These are phyloP conservation scores for Agastache rugosa DNA, from an alignment of 257 asterid genomes.

Conservation along the genomic window DNA sequence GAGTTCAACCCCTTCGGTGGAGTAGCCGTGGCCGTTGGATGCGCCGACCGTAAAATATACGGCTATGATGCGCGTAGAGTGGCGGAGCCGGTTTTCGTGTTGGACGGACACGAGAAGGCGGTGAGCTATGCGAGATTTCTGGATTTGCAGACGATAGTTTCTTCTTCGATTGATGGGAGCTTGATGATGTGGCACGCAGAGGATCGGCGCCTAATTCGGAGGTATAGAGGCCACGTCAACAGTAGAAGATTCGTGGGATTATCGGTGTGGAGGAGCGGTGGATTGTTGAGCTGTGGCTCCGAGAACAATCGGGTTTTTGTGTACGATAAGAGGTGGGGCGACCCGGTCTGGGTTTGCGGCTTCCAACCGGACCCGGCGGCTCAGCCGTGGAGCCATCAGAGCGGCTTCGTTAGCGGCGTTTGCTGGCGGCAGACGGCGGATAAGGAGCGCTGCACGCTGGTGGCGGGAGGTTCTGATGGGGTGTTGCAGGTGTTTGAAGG, in stretches of 20 bases:
- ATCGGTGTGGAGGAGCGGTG: conserved; percentile 79
- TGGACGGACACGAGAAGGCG: conserved; percentile 75
- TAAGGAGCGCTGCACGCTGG: conserved; percentile 70
- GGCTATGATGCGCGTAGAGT: conserved; percentile 63
- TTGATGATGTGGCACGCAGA: conserved; percentile 72
- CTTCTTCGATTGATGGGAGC: conserved; percentile 75
- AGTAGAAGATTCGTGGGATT: conserved; percentile 76
- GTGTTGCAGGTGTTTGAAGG: conserved; percentile 75
- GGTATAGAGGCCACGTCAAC: conserved; percentile 76
- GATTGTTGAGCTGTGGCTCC: conserved; percentile 84
- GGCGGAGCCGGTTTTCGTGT: conserved; percentile 55
- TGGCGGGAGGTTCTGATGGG: conserved; percentile 90
- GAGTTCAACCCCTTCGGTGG: conserved; percentile 79
- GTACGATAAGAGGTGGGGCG: conserved; percentile 84
- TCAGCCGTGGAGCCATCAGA: conserved; percentile 4
- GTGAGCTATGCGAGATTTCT: conserved; percentile 67
- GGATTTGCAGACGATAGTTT: conserved; percentile 53
- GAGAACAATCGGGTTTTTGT: conserved; percentile 78
- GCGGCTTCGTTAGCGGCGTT: conserved; percentile 72
- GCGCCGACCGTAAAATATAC: conserved; percentile 70
- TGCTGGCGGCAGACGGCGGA: conserved; percentile 83
- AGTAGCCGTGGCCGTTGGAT: conserved; percentile 58
- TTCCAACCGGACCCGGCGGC: conserved; percentile 43
- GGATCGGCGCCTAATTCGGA: conserved; percentile 47
- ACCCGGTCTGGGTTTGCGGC: conserved; percentile 74